Evolutionary conservation across 2,329 filamentous ascomycete species (phyloP), one percentile per base, ranked within the genome.

Genomic region (Pseudogymnoascus sp.): DNA sequence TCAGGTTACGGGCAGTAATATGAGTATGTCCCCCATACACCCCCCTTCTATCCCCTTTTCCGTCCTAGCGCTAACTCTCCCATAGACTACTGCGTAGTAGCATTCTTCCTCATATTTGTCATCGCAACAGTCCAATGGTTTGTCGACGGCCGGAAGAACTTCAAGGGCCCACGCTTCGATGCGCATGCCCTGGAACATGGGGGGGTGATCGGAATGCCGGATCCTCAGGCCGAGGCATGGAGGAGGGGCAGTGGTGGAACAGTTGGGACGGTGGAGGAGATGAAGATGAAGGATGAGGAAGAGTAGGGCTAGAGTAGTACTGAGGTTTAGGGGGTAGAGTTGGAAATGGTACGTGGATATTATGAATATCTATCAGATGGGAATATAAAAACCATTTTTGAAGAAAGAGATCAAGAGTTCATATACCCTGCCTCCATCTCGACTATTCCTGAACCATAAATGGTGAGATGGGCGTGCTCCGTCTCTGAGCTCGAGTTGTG

Each of bases 101-200:
- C 66, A 8, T 83, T 80, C 68, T 77, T 82, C 47, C 75, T 76
- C 62, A 74, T 75, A 35, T 72, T 77, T 53, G 71, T 75, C 9
- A 73, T 73, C 0, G 73, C 75, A 5, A 74, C 76, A 0, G 71
- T 84, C 26, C 83, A 85, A 69, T 87, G 84, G 83, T 74, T 84
- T 61, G 71, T 86, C 13, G 83, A 87, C 66, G 84, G 84, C 6
- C 76, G 81, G 33, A 85, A 85, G 76, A 85, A 86, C 71, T 87
- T 82, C 81, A 66, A 62, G 8, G 69, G 70, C 3, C 70, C 70
- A 33, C 75, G 77, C 5, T 68, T 82, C 17, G 78, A 82, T 64
- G 71, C 80, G 1, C 70, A 71, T 7, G 66, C 65, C 6, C 42
- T 74, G 53, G 67, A 69, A 21, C 66, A 68, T 53, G 73, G 71